Evolutionary conservation across 352 stramenopile species (phyloP), one percentile per base, ranked within the genome.

Genomic region (Thalassiosira mediterranea): DNA sequence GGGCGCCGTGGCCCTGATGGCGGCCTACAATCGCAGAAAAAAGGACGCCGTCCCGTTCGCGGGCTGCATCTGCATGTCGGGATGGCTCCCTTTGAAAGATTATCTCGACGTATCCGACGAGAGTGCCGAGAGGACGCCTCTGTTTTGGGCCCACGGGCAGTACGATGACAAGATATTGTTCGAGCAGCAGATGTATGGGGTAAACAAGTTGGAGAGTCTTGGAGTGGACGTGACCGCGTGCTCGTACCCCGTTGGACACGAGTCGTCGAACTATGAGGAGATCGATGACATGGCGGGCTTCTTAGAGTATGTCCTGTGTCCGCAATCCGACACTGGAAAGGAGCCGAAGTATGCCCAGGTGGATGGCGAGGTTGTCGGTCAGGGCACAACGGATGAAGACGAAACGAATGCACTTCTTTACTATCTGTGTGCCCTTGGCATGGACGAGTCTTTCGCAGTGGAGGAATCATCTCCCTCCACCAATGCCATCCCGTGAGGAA

Each of bases 1-100:
- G 31, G 86, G 86, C 4, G 84, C 84, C 47, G 67, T 90, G 4
- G 83, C 86, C 3, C 61, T 93, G 8, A 72, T 76, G 61, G 66
- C 73, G 13, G 62, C 78, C 7, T 80, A 86, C 31, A 73, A 76
- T 40, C 38, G 71, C 53, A 44, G 58, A 23, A 80, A 72, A 56
- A 76, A 76, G 29, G 64, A 61, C 58, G 58, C 63, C n/a, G 63
- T 59, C 60, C 72, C 72, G 31, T 82, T 80, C 59, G 78, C 63
- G 21, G 78, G 61, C 1, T 86, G 78, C 49, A 58, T 74, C n/a
- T 47, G 46, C 4, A 62, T 86, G 26, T 70, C 44, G 13, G 72
- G 67, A 56, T 86, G 78, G 78, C 61, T 86, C 34, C 71, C 64
- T 1, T 56, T 83, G 56, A 75, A 75, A 67, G 49, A 83, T 54